Base-by-base conservation (phyloP, 2,329 filamentous ascomycete species). In the Bipolaris bicolor region DNA sequence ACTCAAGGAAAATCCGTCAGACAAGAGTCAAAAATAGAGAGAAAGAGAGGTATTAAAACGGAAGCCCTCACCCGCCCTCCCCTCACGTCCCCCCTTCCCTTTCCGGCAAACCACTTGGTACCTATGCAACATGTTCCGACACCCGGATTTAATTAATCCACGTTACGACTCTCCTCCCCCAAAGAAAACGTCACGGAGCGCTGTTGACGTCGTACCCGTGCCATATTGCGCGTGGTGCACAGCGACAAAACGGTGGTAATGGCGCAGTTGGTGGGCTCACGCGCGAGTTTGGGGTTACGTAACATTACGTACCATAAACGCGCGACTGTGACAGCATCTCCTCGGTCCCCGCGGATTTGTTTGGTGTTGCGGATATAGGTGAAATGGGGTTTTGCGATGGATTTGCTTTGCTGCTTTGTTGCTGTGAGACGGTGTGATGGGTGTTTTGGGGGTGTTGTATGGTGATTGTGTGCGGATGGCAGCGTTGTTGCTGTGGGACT, bases 271-370 rank as follows among this genome's bases (percentile, higher is more conserved):
- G 29, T 13, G 3, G 29, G 29, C 29, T 31, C 29, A 31, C 29
- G 29, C 29, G 29, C 29, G 29, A 31, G 29, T 2, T 13, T 10
- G 29, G 45, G 37, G 37, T 56, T 57, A 57, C 54, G 54, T 57
- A 57, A 57, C 40, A 57, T 57, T 57, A 57, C 54, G 54, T 57
- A 57, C 54, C 49, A 57, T 31, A 37, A 57, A 52, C 31, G 33
- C 15, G 22, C 37, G 37, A 36, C 36, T 37, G 43, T 16, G 29
- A 36, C n/a, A 29, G 26, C 54, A 52, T 57, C 54, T 57, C 54
- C 54, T 52, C 54, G 54, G 54, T 52, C 22, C 22, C 54, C 54
- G 54, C 54, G 54, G 54, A 57, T 31, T 16, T 24, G 40, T 18
- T 22, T 31, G n/a, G 33, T 7, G 9, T 22, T 39, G 11, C 18